Conservation (phyloP, 495 filamentous ascomycete species). For the Xylaria grammica region DNA sequence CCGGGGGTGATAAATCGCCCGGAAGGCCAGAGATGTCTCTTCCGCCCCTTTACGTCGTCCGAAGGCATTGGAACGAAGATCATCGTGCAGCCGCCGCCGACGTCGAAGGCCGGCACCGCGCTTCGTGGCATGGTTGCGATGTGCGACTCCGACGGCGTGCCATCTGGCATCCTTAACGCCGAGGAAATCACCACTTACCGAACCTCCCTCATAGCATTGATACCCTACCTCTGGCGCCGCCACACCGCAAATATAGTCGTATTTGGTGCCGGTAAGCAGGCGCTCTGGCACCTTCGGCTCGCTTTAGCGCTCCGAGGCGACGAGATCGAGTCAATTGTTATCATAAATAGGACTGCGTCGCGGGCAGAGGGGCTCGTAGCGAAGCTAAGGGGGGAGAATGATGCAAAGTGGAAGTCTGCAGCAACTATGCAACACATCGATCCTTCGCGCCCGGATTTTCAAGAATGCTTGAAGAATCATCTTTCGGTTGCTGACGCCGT, state of each 20-base stretch:
- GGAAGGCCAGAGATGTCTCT: slow-evolving; percentile 35
- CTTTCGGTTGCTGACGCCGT: slow-evolving; percentile 67
- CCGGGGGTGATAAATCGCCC: slow-evolving; percentile 63
- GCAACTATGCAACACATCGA: slow-evolving; percentile 8
- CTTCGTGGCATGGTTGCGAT: slow-evolving; percentile 72
- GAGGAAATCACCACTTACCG: slow-evolving; percentile 80
- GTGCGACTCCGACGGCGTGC: slow-evolving; percentile 58
- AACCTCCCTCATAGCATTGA: slow-evolving; percentile 70
- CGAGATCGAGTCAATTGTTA: slow-evolving; percentile 70
- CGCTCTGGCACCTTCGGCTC: slow-evolving; percentile 79
- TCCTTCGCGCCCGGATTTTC: neutral
- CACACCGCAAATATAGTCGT: slow-evolving; percentile 68
- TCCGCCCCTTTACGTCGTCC: slow-evolving; percentile 29
- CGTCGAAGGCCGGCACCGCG: slow-evolving; percentile 51
- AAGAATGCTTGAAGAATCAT: slow-evolving; percentile 32
- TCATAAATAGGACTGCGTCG: slow-evolving; percentile 61
- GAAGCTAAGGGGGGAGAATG: slow-evolving; percentile 11
- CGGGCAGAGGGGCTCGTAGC: slow-evolving; percentile 9
- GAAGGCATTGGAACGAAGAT: slow-evolving; percentile 26
- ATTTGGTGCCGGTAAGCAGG: slow-evolving; percentile 80
- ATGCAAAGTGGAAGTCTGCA: slow-evolving; percentile 3
- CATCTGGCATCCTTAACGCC: slow-evolving; percentile 73
- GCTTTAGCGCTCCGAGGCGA: slow-evolving; percentile 66
- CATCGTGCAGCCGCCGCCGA: slow-evolving; percentile 25
- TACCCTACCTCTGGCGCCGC: slow-evolving; percentile 68